A percentile compares a stretch with the other conserved stretches of the same genome.
Conservation (phyloP, 352 stramenopile genomes). For the Phytophthora sp. region DNA sequence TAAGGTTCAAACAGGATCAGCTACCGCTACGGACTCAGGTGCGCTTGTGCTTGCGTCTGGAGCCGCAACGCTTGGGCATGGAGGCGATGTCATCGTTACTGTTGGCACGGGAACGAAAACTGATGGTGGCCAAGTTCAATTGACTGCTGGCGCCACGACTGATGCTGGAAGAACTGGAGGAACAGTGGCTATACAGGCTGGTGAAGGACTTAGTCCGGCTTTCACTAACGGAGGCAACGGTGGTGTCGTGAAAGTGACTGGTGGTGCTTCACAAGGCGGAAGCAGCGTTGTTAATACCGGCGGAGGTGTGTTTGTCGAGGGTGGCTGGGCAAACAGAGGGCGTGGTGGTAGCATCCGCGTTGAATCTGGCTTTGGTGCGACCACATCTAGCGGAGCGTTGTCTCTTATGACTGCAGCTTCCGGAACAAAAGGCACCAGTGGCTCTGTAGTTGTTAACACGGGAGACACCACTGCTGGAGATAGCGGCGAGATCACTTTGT, state of each 20-base stretch:
- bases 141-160: constrained; percentile 71
- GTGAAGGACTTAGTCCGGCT: constrained; percentile 62
- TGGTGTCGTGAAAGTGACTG: constrained; percentile 84
- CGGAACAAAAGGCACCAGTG: constrained; percentile 62
- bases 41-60: constrained; percentile 61
- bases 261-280: constrained; percentile 79
- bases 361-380: constrained; percentile 58
- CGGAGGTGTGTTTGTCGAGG: constrained; percentile 74
- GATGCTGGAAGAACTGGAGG: constrained; percentile 48
- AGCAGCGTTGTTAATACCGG: constrained; percentile 65
- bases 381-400: constrained; percentile 60
- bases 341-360: constrained; percentile 59
- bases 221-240: constrained; percentile 86
- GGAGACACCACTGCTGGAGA: constrained; percentile 65
- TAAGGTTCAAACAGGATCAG: constrained; percentile 62
- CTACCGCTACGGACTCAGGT: constrained; percentile 59
- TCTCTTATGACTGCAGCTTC: constrained; percentile 60
- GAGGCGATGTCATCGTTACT: constrained; percentile 55
- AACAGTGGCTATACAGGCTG: constrained; percentile 56
- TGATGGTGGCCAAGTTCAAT: constrained; percentile 67
- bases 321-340: constrained; percentile 65
- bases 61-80: constrained; percentile 61
- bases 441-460: constrained; percentile 52
- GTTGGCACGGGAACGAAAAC: constrained; percentile 61
- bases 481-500: constrained; percentile 67